Percentiles rank a stretch among this genome's conserved stretches.
phyloP scores from a whole-genome alignment of 768 basidiomycete species.

The Russula olivacea region DNA sequence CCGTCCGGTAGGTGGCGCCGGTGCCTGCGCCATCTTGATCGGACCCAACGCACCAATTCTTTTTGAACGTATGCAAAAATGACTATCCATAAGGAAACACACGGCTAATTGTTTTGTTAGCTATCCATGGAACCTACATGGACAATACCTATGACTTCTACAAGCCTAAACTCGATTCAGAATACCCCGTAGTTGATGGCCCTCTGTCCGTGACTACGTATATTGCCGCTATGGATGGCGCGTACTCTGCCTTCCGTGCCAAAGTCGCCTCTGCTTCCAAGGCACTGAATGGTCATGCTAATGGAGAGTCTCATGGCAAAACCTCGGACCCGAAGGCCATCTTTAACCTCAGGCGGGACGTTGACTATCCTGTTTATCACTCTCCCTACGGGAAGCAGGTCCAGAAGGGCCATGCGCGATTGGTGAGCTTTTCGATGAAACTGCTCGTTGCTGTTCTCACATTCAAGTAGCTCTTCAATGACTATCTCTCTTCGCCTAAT shows the following conservation, averaged over 20 bases:
- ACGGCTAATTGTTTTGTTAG: conserved; percentile 37
- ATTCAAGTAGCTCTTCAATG: conserved; percentile 55
- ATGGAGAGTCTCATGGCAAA: conserved; percentile 34
- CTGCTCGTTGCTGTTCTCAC: conserved; percentile 1
- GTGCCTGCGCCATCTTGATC: conserved; percentile 90
- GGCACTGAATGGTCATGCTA: conserved; percentile 31
- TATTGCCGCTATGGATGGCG: conserved; percentile 85
- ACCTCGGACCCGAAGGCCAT: conserved; percentile 35
- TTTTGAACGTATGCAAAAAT: conserved; percentile 76
- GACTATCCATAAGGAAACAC: neutral
- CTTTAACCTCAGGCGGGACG: conserved; percentile 59
- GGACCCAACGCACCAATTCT: conserved; percentile 94
- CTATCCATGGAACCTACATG: conserved; percentile 95
- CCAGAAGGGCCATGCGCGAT: conserved; percentile 91
- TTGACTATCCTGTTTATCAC: conserved; percentile 96
- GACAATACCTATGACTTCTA: conserved; percentile 98
- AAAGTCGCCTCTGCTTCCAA: conserved; percentile 62
- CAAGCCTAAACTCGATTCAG: conserved; percentile 93
- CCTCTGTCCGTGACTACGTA: conserved; percentile 95
- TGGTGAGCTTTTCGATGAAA: conserved; percentile 38
- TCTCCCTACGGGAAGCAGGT: conserved; percentile 98
- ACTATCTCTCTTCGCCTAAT: conserved; percentile 78
- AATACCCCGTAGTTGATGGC: conserved; percentile 96
- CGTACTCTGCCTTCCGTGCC: conserved; percentile 78
- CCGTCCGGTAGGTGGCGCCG: conserved; percentile 94